Percentiles rank a stretch among this genome's conserved stretches.
These are phyloP conservation scores for Claviceps pusilla DNA, from an alignment of 2,329 filamentous ascomycete genomes.

Conservation along the genomic window DNA sequence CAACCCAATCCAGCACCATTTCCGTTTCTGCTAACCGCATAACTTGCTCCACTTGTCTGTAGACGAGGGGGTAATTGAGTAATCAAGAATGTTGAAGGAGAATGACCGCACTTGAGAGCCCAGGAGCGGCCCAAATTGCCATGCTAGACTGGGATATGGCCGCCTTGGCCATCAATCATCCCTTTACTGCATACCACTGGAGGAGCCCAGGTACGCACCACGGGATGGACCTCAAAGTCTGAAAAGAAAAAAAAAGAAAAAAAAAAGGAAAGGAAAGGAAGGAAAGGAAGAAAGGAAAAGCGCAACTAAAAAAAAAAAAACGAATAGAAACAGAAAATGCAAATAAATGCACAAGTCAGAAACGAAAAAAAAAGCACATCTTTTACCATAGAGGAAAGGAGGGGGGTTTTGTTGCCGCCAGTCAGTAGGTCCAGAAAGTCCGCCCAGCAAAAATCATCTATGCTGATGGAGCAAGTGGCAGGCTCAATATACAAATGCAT, in stretches of 20 bases:
- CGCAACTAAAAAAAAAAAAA: slow-evolving; percentile 1
- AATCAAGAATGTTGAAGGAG: not conserved
- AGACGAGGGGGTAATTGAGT: not conserved
- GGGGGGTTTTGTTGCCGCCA: not conserved
- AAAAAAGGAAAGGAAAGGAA: too few species aligned
- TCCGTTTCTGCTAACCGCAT: not conserved
- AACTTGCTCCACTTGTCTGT: not conserved
- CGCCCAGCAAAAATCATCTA: slow-evolving; percentile 14
- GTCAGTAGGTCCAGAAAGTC: slow-evolving; percentile 4
- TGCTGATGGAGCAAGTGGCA: slow-evolving; percentile 12
- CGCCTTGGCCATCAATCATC: not conserved
- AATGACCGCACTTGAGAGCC: not conserved
- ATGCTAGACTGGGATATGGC: not conserved
- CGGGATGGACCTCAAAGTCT: not conserved
- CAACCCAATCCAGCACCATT: not conserved
- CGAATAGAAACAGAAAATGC: slow-evolving; percentile 6
- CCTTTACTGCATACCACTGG: not conserved
- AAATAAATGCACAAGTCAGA: slow-evolving; percentile 5
- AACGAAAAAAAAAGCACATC: slow-evolving; percentile 6
- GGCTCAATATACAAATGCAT: slow-evolving; percentile 21
- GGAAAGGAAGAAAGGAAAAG: too few species aligned
- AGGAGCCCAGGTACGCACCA: not conserved
- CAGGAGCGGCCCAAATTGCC: not conserved
- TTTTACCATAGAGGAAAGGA: slow-evolving; percentile 11
- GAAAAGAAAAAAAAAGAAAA: not conserved